These are phyloP conservation scores for Metschnikowia bowlesiae DNA, from an alignment of 805 yeast genomes.

Conservation along the genomic window DNA sequence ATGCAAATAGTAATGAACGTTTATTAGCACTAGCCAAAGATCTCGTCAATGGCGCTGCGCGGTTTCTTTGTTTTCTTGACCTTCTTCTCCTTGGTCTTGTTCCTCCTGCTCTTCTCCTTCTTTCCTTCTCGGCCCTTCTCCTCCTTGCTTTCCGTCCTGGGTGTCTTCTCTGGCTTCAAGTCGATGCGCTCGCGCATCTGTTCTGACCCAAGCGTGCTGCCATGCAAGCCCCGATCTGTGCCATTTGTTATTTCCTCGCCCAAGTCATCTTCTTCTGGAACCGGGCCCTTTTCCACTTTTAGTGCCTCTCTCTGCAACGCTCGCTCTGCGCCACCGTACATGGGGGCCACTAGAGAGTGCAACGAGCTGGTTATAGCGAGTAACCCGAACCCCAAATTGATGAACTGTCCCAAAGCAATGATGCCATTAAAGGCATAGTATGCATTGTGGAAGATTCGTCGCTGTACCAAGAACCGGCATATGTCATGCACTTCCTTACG, in stretches of 20 bases:
- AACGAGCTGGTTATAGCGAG: constrained; percentile 54
- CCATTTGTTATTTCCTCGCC: constrained; percentile 13
- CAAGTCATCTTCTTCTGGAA: constrained; percentile 10
- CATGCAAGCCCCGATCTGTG: background rate
- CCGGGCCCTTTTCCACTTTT: background rate
- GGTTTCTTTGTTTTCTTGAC: constrained; percentile 16
- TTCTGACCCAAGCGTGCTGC: background rate
- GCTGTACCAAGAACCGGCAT: constrained; percentile 26
- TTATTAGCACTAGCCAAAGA: constrained; percentile 48
- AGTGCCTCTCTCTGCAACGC: background rate
- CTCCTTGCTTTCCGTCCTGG: constrained; percentile 12
- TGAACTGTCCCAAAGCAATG: constrained; percentile 71
- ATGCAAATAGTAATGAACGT: constrained; percentile 1
- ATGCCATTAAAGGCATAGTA: constrained; percentile 63
- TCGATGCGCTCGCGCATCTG: background rate
- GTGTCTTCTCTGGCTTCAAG: background rate
- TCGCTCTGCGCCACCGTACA: constrained; percentile 14
- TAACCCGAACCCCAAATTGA: constrained; percentile 66
- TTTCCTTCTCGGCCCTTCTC: constrained; percentile 9
- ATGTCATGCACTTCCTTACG: constrained; percentile 14
- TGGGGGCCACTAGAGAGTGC: constrained; percentile 17
- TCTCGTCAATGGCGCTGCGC: constrained; percentile 65
- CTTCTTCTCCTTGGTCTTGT: constrained; percentile 14
- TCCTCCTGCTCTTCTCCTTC: constrained; percentile 10
- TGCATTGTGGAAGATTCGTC: constrained; percentile 42